These are phyloP conservation scores for Colletotrichum sp. DNA, from an alignment of 2,329 filamentous ascomycete species.

Conservation along the genomic window DNA sequence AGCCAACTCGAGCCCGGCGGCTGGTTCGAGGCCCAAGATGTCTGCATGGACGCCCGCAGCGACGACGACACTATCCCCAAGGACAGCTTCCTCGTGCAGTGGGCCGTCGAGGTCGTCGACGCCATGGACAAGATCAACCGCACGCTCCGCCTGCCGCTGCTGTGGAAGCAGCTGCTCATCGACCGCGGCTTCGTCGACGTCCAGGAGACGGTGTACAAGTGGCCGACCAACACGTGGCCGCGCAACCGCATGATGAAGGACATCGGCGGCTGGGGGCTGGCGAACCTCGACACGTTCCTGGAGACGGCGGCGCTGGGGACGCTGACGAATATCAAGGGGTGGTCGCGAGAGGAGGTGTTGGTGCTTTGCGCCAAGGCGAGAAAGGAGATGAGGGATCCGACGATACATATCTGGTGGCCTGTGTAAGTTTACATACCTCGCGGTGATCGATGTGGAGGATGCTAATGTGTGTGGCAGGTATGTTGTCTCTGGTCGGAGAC, in stretches of 20 bases:
- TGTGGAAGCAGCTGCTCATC: conserved; percentile 30
- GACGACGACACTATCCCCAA: conserved; percentile 36
- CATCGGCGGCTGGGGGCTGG: conserved; percentile 34
- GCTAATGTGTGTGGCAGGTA: not conserved
- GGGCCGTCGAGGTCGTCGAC: conserved; percentile 35
- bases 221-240: conserved; percentile 42
- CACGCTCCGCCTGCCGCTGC: conserved; percentile 28
- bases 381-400: conserved; percentile 27
- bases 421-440: conserved; percentile 7
- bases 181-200: conserved; percentile 40
- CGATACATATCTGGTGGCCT: conserved; percentile 30
- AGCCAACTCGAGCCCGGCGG: conserved; percentile 36
- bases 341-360: conserved; percentile 35
- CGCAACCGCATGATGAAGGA: conserved; percentile 37
- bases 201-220: conserved; percentile 33
- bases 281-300: conserved; percentile 35
- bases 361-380: conserved; percentile 27
- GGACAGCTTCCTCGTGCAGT: conserved; percentile 35
- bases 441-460: not conserved
- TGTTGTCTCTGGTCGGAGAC: conserved; percentile 5
- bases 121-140: conserved; percentile 34
- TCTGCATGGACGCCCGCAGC: conserved; percentile 29
- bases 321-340: conserved; percentile 40
- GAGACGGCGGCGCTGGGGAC: conserved; percentile 41
- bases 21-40: conserved; percentile 37